Percentiles rank a stretch among this genome's conserved stretches.
These are phyloP conservation scores for Aphanocladium album DNA, from an alignment of 2,329 filamentous ascomycete species.

Conservation along the genomic window DNA sequence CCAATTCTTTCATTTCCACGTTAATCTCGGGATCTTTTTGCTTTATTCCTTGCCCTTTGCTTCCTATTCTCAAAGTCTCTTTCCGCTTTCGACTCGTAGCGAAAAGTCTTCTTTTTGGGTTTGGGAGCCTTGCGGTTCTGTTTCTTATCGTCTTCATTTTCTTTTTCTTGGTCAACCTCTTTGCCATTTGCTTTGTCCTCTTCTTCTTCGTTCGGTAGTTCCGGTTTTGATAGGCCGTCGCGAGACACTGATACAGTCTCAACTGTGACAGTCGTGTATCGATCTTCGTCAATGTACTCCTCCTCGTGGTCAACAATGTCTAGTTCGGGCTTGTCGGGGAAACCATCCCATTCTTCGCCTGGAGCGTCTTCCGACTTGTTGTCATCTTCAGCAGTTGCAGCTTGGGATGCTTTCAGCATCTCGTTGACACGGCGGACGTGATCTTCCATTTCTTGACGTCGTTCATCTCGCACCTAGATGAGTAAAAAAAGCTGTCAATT, in stretches of 20 bases:
- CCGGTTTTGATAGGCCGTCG: constrained; percentile 60
- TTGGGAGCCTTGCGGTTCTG: constrained; percentile 32
- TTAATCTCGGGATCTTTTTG: constrained; percentile 18
- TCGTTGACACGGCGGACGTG: constrained; percentile 74
- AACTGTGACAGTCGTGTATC: constrained; percentile 90
- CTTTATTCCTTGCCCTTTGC: constrained; percentile 59
- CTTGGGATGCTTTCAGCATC: constrained; percentile 59
- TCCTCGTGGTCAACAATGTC: constrained; percentile 72
- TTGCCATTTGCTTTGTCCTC: constrained; percentile 26
- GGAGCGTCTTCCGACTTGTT: constrained; percentile 32
- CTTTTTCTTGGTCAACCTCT: constrained; percentile 22
- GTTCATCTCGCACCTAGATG: constrained; percentile 71
- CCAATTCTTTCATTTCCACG: not conserved
- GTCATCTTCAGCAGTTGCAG: constrained; percentile 37
- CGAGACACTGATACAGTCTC: constrained; percentile 79
- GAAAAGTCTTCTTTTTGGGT: constrained; percentile 89
- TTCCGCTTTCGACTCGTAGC: constrained; percentile 86
- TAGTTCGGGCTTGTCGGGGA: constrained; percentile 46
- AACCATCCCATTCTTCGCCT: constrained; percentile 60
- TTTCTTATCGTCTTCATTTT: not conserved
- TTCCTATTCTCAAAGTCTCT: constrained; percentile 69
- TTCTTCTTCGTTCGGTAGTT: constrained; percentile 33
- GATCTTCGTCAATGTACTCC: constrained; percentile 94
- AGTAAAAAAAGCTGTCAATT: not conserved
- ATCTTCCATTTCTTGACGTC: constrained; percentile 73